Percentiles rank a stretch among this genome's conserved stretches.
phyloP scores from a whole-genome alignment of 179 eudicot species.

The Corrigiola litoralis region DNA sequence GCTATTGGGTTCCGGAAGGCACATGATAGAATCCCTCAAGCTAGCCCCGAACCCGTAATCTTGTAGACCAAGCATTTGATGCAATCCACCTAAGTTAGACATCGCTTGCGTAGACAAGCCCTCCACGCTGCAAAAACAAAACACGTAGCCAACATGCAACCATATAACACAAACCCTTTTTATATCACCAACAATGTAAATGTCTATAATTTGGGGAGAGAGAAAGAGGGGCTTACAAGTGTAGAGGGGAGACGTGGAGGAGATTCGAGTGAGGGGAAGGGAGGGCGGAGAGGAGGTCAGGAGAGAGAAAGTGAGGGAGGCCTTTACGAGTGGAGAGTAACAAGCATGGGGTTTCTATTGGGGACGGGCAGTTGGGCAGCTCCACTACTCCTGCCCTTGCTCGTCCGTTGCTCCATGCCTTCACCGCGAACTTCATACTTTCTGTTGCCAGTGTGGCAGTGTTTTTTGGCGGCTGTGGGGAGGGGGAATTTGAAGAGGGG shows the following conservation, averaged over 20 bases:
- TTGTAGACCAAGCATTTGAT: constrained; percentile 55
- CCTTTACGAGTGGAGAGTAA: constrained; percentile 72
- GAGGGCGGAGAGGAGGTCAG: constrained; percentile 63
- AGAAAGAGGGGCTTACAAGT: constrained; percentile 42
- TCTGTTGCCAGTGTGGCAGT: too few relatives aligned
- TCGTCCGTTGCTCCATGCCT: constrained; percentile 50
- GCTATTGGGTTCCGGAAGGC: constrained; percentile 52
- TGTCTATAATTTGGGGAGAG: too few relatives aligned
- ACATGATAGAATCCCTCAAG: constrained; percentile 59
- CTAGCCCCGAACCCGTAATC: constrained; percentile 55
- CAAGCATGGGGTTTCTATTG: constrained; percentile 63
- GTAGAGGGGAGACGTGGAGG: constrained; percentile 70
- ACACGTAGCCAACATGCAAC: background rate
- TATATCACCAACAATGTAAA: too few relatives aligned
- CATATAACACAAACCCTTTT: too few relatives aligned
- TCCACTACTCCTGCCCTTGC: constrained; percentile 53
- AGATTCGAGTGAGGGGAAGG: constrained; percentile 59
- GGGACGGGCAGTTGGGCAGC: constrained; percentile 28
- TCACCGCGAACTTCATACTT: constrained; percentile 65
- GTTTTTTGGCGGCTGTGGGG: too few relatives aligned
- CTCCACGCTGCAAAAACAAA: constrained; percentile 42
- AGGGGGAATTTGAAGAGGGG: too few relatives aligned
- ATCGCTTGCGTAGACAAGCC: constrained; percentile 44
- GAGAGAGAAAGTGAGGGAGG: constrained; percentile 64
- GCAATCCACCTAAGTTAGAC: constrained; percentile 56